phyloP scores from a whole-genome alignment of 441 rosid species.

The Jatropha multifida region DNA sequence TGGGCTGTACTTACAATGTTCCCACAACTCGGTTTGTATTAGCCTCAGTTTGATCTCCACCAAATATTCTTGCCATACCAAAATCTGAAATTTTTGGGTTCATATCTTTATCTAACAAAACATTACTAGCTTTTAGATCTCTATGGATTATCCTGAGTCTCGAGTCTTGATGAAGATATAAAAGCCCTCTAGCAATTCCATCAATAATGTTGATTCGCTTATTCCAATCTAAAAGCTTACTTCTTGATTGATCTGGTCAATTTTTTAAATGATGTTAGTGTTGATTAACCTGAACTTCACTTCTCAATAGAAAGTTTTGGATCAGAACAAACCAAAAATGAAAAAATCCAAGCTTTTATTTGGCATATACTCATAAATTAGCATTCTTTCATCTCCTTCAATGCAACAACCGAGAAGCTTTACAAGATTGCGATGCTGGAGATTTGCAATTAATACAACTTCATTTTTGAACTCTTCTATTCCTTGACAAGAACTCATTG shows the following conservation, averaged over 20 bases:
- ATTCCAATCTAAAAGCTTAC: slow-evolving; percentile 27
- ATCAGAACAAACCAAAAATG: slow-evolving; percentile 27
- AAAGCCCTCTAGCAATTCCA: slow-evolving; percentile 35
- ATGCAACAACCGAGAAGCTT: slow-evolving; percentile 38
- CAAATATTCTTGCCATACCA: slow-evolving; percentile 39
- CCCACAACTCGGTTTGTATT: slow-evolving; percentile 32
- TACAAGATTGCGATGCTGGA: slow-evolving; percentile 40
- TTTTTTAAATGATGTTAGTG: background rate
- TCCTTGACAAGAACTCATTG: slow-evolving; percentile 33
- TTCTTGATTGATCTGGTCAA: slow-evolving; percentile 27
- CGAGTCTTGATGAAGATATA: slow-evolving; percentile 39
- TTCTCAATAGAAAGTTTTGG: background rate
- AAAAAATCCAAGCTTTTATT: slow-evolving; percentile 40
- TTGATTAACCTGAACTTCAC: background rate
- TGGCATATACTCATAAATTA: slow-evolving; percentile 37
- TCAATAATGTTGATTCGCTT: slow-evolving; percentile 30
- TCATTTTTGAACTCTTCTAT: slow-evolving; percentile 37
- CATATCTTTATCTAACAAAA: slow-evolving; percentile 28
- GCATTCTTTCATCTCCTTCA: slow-evolving; percentile 31
- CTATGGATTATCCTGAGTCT: slow-evolving; percentile 37
- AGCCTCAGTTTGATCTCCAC: slow-evolving; percentile 27
- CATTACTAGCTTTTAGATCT: slow-evolving; percentile 37
- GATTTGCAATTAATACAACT: slow-evolving; percentile 29
- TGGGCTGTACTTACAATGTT: slow-evolving; percentile 30
- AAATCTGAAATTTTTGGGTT: slow-evolving; percentile 44